Conservation (phyloP, 495 filamentous ascomycete genomes). For the Penicillium tannophilum region DNA sequence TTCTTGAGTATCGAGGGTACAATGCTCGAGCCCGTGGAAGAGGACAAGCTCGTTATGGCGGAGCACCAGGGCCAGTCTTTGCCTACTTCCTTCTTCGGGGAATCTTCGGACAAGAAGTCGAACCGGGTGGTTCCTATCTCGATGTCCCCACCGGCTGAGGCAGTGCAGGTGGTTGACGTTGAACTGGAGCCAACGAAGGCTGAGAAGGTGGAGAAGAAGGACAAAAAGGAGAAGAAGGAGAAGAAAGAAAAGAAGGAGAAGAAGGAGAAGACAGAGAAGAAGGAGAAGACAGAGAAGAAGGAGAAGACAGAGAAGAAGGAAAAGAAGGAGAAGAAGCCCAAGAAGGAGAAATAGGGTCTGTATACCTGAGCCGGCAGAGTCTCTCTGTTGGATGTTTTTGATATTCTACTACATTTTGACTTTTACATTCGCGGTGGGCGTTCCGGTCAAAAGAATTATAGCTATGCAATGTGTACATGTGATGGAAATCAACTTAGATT, state of each 20-base stretch:
- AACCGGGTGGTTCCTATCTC: constrained; percentile 26
- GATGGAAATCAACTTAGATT: neutral
- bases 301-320: constrained; percentile 29
- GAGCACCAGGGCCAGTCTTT: constrained; percentile 38
- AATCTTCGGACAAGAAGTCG: constrained; percentile 12
- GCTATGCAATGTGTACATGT: constrained; percentile 29
- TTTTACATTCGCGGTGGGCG: constrained; percentile 29
- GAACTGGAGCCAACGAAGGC: constrained; percentile 22
- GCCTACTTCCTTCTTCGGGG: constrained; percentile 19
- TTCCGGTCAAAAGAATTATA: constrained; percentile 27
- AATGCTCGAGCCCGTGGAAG: constrained; percentile 56
- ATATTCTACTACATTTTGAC: constrained; percentile 6
- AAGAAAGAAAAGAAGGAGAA: constrained; percentile 29
- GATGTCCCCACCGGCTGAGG: constrained; percentile 14
- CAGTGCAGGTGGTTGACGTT: constrained; percentile 22
- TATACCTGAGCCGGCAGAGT: constrained; percentile 8
- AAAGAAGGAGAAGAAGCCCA: constrained; percentile 26
- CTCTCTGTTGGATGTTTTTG: constrained; percentile 6
- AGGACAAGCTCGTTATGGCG: constrained; percentile 38
- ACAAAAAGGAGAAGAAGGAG: constrained; percentile 24
- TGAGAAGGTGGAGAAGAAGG: constrained; percentile 26
- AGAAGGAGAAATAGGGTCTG: constrained; percentile 26
- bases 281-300: constrained; percentile 27
- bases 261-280: constrained; percentile 29
- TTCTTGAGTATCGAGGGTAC: constrained; percentile 73